These are phyloP conservation scores for Thielaviopsis euricoi DNA, from an alignment of 2,329 filamentous ascomycete genomes.

Conservation along the genomic window DNA sequence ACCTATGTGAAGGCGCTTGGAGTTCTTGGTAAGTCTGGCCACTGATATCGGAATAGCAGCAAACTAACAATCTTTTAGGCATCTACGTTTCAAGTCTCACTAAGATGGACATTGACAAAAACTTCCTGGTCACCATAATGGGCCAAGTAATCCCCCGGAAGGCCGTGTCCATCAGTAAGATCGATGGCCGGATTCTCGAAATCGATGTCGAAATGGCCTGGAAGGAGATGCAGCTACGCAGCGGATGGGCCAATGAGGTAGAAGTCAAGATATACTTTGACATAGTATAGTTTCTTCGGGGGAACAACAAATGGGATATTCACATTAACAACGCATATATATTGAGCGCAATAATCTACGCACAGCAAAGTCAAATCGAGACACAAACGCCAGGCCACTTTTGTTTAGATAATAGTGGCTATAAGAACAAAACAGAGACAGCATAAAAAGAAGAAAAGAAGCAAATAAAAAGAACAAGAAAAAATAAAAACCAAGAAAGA, in stretches of 20 bases:
- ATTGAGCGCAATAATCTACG: not conserved
- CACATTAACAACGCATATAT: not conserved
- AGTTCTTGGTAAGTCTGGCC: constrained; percentile 39
- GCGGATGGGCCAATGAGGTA: constrained; percentile 69
- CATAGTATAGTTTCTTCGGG: constrained; percentile 16
- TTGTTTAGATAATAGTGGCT: not conserved
- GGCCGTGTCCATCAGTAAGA: constrained; percentile 42
- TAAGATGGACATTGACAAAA: constrained; percentile 38
- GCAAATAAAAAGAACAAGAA: not conserved
- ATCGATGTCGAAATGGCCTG: constrained; percentile 66
- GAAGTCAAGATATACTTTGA: constrained; percentile 45
- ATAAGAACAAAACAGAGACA: not conserved
- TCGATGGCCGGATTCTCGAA: constrained; percentile 46
- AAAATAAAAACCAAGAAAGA: no score
- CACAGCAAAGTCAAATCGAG: not conserved
- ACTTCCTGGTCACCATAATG: constrained; percentile 61
- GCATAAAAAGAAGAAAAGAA: not conserved
- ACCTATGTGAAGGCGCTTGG: constrained; percentile 68
- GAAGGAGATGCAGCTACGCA: constrained; percentile 51
- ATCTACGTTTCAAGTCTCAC: constrained; percentile 61
- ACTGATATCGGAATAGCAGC: not conserved
- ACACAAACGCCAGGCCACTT: not conserved
- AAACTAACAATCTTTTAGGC: constrained; percentile 26
- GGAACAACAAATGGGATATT: not conserved
- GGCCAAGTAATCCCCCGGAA: constrained; percentile 51